Conservation (phyloP, 2,329 filamentous ascomycete species). For the Aspergillus fischeri region DNA sequence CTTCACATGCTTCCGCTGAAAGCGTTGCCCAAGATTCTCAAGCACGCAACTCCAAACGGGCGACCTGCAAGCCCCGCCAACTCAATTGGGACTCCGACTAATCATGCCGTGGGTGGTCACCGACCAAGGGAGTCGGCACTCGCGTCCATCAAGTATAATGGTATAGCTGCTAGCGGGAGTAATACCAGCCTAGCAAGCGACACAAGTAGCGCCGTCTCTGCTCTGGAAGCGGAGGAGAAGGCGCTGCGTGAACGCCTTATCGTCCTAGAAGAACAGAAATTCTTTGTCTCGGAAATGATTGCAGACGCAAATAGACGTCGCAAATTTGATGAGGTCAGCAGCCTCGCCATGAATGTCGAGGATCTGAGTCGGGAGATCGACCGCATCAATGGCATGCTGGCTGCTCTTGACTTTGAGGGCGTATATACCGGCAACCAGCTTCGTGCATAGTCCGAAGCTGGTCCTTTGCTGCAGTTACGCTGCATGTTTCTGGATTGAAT, state of each 20-base stretch:
- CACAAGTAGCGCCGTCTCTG: conserved; percentile 57
- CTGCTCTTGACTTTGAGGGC: conserved; percentile 60
- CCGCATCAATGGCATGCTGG: conserved; percentile 60
- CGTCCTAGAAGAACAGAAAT: conserved; percentile 85
- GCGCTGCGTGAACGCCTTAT: conserved; percentile 73
- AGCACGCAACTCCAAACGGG: conserved; percentile 55
- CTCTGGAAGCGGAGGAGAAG: conserved; percentile 78
- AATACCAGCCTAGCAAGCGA: conserved; percentile 50
- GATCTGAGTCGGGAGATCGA: conserved; percentile 78
- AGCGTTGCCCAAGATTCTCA: conserved; percentile 64
- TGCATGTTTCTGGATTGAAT: not conserved
- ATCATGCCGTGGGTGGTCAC: conserved; percentile 19
- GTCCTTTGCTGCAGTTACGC: conserved; percentile 3
- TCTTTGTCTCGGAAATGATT: conserved; percentile 84
- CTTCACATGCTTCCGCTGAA: conserved; percentile 88
- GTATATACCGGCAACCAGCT: conserved; percentile 39
- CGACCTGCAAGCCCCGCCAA: conserved; percentile 22
- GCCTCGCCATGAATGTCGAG: conserved; percentile 72
- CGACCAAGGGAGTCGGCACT: conserved; percentile 45
- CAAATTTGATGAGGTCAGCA: conserved; percentile 81
- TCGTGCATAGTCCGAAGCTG: conserved; percentile 5
- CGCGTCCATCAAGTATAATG: conserved; percentile 55
- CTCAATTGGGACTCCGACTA: conserved; percentile 20
- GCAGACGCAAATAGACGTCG: conserved; percentile 68
- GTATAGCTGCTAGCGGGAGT: conserved; percentile 47